Conservation (phyloP, 768 basidiomycete species). For the Auriscalpium microsporum region DNA sequence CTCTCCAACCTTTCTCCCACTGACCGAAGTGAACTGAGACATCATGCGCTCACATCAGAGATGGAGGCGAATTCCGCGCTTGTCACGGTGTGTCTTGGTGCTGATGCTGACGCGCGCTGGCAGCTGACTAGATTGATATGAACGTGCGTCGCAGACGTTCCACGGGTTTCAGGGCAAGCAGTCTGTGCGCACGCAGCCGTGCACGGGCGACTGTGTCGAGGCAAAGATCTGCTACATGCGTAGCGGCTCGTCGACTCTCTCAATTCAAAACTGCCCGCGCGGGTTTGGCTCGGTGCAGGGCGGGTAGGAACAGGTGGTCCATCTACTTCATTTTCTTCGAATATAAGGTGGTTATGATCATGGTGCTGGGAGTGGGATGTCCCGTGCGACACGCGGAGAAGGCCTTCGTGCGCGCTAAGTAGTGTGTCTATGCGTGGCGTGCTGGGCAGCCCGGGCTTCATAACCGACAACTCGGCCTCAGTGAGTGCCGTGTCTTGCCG, state of each 20-base stretch:
- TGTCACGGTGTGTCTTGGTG: constrained; percentile 35
- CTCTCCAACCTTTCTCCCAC: background rate
- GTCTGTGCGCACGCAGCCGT: constrained; percentile 44
- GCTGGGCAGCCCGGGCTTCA: no score
- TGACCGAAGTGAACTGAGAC: background rate
- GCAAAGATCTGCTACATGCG: constrained; percentile 76
- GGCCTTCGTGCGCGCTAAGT: no score
- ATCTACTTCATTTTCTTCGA: background rate
- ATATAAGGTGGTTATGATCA: background rate
- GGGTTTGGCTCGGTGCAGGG: constrained; percentile 61
- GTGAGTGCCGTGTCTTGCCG: no score
- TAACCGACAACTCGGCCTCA: no score
- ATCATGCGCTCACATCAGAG: constrained; percentile 26
- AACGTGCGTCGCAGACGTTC: constrained; percentile 38
- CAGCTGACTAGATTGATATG: no score
- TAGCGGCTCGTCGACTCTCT: constrained; percentile 61
- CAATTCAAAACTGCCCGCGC: constrained; percentile 44
- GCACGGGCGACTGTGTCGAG: constrained; percentile 49
- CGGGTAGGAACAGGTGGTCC: constrained; percentile 5
- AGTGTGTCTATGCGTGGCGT: no score
- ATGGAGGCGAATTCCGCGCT: constrained; percentile 51
- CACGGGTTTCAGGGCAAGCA: constrained; percentile 66
- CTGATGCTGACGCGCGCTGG: background rate
- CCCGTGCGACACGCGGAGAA: no score
- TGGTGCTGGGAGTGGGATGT: no score